A percentile compares a stretch with the other conserved stretches of the same genome.
These are phyloP conservation scores for Nidularia sp. DNA, from an alignment of 768 basidiomycete species.

Conservation along the genomic window DNA sequence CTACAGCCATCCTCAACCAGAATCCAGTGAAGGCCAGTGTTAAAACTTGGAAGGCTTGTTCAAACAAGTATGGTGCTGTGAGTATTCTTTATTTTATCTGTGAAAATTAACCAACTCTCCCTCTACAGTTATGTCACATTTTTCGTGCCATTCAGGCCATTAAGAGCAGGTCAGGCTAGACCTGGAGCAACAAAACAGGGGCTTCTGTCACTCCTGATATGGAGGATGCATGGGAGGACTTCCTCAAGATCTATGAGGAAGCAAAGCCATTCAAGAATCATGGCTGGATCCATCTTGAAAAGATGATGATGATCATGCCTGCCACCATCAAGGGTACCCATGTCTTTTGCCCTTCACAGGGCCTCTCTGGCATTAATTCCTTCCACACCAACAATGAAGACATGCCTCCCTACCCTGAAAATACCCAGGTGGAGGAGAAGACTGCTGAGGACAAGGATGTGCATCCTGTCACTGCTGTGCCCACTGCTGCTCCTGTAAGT, in stretches of 20 bases:
- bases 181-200: slow-evolving; percentile 14
- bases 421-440: too few relatives aligned
- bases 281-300: slow-evolving; percentile 15
- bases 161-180: slow-evolving; percentile 15
- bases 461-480: too few relatives aligned
- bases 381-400: too few relatives aligned
- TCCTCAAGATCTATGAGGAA: slow-evolving; percentile 2
- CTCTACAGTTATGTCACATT: slow-evolving; percentile 7
- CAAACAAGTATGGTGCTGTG: slow-evolving; percentile 13
- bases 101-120: neutral
- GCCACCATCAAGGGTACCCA: too few relatives aligned
- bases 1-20: slow-evolving; percentile 2
- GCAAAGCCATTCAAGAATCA: slow-evolving; percentile 15
- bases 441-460: too few relatives aligned
- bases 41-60: slow-evolving; percentile 11
- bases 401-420: too few relatives aligned
- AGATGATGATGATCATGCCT: neutral
- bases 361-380: too few relatives aligned
- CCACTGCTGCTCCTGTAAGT: too few relatives aligned
- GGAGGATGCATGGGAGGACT: slow-evolving; percentile 5
- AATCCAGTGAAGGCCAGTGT: slow-evolving; percentile 7
- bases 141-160: slow-evolving; percentile 12
- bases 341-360: too few relatives aligned
- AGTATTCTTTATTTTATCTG: slow-evolving; percentile 2
- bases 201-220: slow-evolving; percentile 9